Conservation (phyloP, 2,329 filamentous ascomycete species). For the Phialemoniopsis sp. region DNA sequence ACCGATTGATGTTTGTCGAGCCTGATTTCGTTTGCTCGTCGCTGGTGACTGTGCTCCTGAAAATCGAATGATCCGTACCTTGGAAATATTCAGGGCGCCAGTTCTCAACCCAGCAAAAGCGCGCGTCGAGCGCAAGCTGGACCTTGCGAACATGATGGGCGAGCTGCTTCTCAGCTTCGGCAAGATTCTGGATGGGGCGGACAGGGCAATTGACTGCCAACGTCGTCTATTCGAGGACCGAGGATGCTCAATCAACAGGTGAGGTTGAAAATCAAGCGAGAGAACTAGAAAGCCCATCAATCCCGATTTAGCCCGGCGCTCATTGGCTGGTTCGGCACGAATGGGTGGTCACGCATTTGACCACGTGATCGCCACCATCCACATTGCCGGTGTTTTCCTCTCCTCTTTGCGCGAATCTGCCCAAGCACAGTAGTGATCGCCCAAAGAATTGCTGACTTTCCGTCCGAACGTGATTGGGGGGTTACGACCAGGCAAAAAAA, state of each 20-base stretch:
- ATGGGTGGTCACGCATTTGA: slow-evolving; percentile 1
- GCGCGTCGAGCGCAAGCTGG: slow-evolving; percentile 85
- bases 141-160: slow-evolving; percentile 87
- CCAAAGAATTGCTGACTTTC: too few species aligned
- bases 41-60: slow-evolving; percentile 6
- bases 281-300: slow-evolving; percentile 4
- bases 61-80: slow-evolving; percentile 52
- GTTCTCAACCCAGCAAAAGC: slow-evolving; percentile 74
- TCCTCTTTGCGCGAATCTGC: slow-evolving; percentile 1
- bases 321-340: slow-evolving; percentile 13
- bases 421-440: neutral
- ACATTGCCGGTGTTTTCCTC: slow-evolving; percentile 5
- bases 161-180: slow-evolving; percentile 34
- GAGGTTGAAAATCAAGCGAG: slow-evolving; percentile 12
- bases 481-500: neutral
- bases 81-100: slow-evolving; percentile 66
- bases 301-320: slow-evolving; percentile 17
- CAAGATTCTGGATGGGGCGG: slow-evolving; percentile 23
- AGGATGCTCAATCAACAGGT: slow-evolving; percentile 10
- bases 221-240: slow-evolving; percentile 20
- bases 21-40: neutral
- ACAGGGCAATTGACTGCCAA: slow-evolving; percentile 32
- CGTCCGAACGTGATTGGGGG: slow-evolving; percentile 3
- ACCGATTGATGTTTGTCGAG: neutral
- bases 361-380: slow-evolving; percentile 8